Percentiles rank a stretch among this genome's conserved stretches.
These are phyloP conservation scores for Phylloporus gajari DNA, from an alignment of 1,284 basidiomycete genomes.

Conservation along the genomic window DNA sequence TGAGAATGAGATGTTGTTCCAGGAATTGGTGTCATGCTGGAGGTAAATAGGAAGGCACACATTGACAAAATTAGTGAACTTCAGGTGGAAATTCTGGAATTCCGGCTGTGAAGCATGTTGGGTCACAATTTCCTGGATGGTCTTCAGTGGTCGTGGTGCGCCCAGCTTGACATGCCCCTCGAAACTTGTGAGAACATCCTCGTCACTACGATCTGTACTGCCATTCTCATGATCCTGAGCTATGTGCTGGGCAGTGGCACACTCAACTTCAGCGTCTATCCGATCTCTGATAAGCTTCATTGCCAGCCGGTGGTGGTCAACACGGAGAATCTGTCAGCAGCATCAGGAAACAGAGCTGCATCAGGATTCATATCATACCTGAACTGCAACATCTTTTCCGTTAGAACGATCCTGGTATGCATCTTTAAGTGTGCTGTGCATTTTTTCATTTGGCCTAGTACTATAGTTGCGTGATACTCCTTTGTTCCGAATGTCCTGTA, in stretches of 20 bases:
- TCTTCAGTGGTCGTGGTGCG: not conserved
- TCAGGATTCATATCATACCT: not conserved
- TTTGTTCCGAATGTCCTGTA: slow-evolving; percentile 47
- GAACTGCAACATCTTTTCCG: not conserved
- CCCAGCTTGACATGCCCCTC: not conserved
- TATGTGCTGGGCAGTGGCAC: not conserved
- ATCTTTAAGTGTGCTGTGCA: no score
- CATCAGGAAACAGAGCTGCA: not conserved
- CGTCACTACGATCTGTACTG: not conserved
- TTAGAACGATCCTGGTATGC: no score
- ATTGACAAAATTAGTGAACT: not conserved
- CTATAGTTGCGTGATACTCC: slow-evolving; percentile 45
- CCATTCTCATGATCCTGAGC: not conserved
- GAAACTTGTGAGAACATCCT: not conserved
- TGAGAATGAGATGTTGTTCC: not conserved
- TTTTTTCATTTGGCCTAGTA: slow-evolving; percentile 47
- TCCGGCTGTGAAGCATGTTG: not conserved
- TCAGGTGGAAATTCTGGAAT: not conserved
- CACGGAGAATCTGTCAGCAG: not conserved
- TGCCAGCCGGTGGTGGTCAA: not conserved
- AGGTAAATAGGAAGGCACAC: not conserved
- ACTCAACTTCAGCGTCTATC: not conserved
- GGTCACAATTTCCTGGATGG: not conserved
- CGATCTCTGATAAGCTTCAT: not conserved
- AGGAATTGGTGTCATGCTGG: not conserved